These are phyloP conservation scores for Candida chauliodis DNA, from an alignment of 805 yeast species.

Conservation along the genomic window DNA sequence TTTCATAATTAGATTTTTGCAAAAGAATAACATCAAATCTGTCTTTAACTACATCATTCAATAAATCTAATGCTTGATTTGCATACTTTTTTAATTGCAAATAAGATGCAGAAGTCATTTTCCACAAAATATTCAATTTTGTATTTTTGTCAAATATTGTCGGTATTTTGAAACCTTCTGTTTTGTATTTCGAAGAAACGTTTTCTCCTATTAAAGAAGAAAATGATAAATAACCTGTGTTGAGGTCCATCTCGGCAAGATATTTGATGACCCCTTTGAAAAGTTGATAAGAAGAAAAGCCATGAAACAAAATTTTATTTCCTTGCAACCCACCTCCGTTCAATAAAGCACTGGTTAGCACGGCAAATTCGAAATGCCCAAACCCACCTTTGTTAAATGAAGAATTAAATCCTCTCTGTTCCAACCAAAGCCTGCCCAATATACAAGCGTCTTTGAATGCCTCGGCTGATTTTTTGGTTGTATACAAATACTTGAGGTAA, in stretches of 20 bases:
- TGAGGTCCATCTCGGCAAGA: conserved; percentile 75
- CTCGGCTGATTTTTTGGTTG: conserved; percentile 70
- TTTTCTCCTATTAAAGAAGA: conserved; percentile 51
- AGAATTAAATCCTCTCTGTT: conserved; percentile 78
- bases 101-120: conserved; percentile 70
- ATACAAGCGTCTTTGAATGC: conserved; percentile 84
- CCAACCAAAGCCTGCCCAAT: conserved; percentile 85
- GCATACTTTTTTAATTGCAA: conserved; percentile 63
- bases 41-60: conserved; percentile 79
- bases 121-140: conserved; percentile 78
- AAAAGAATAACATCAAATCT: conserved; percentile 78
- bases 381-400: conserved; percentile 70
- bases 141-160: conserved; percentile 72
- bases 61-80: conserved; percentile 56
- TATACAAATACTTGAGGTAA: conserved; percentile 71
- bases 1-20: conserved; percentile 48
- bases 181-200: conserved; percentile 41
- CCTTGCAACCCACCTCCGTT: conserved; percentile 80
- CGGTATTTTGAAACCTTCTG: conserved; percentile 66
- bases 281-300: conserved; percentile 89
- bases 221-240: conserved; percentile 65
- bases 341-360: conserved; percentile 74
- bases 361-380: conserved; percentile 87
- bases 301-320: conserved; percentile 73
- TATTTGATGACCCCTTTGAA: conserved; percentile 86